Base-by-base conservation (phyloP, 2,329 filamentous ascomycete genomes). In the Boeremia exigua region DNA sequence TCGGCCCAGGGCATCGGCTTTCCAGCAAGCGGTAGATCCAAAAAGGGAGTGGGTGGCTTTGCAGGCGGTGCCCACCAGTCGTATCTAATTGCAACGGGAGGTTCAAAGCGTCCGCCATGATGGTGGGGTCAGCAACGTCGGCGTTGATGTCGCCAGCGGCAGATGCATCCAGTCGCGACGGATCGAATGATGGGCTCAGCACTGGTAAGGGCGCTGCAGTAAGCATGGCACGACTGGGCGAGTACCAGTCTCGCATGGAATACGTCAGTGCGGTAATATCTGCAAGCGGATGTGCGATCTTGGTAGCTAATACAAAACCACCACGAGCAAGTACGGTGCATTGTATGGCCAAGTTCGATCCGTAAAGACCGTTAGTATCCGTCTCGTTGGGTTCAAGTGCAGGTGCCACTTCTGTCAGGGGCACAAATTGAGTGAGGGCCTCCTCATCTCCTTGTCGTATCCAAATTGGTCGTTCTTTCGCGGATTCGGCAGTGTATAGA, bases 11-110 rank as follows among this genome's bases (percentile, higher is more conserved):
- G 56, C 7, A 59, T 14, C 10, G 52, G 36, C 27, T 42, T 53
- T 2, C 52, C 56, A 14, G 56, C 48, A 5, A 32, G 30, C 33
- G 37, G 25, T 23, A 44, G 33, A 17, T 54, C 25, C 12, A 33
- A 6, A 25, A 59, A 59, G 5, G 56, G 39, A 1, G 48, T 7
- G 2, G 56, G 52, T 19, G 56, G 52, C 28, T 42, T 42, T 7
- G 14, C 40, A 14, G 56, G 56, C 29, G 56, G n/a, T 9, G 40
- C 48, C 56, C 56, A 59, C 52, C 56, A 59, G 15, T 59, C 56
- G 27, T 59, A 56, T 17, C 56, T 53, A 37, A n/a, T n/a, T 59
- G 52, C 40, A 59, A 42, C 6, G 56, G 56, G 6, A 59, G 25
- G n/a, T 15, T 27, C 2, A 11, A 6, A 27, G 43, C 44, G 15